Evolutionary conservation across 257 asterid species (phyloP), one percentile per base, ranked within the genome.

Genomic region (Solanum bulbocastanum): DNA sequence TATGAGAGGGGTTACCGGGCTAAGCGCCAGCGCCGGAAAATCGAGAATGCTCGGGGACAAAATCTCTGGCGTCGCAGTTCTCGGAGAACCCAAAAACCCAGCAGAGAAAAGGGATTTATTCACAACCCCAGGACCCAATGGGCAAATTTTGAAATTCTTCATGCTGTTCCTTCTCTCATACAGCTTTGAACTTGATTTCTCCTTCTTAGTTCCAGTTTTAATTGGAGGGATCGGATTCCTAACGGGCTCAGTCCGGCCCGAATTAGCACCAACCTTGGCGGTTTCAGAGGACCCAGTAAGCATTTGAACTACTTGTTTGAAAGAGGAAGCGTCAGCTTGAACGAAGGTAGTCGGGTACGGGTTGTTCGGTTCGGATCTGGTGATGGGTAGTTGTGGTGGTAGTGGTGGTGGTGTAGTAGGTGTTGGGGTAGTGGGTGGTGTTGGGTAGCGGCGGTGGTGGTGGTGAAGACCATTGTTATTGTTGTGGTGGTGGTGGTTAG

Each of bases 321-420:
- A 96, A 88, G 98, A 93, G 87, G 94, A 88, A 62, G 98, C 93
- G 87, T 96, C 98, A 2, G 99, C 98, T 88, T 96, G 98, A 90
- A 96, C 98, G 92, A 95, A 96, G 89, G 99, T 96, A n/a, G 99
- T 96, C 69, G 99, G 98, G 91, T 94, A 93, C 1, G 98, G 98
- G 91, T 87, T 94, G 84, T 93, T 95, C 0, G 97, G 96, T 89
- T 95, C 99, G 93, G 99, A 96, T 95, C 98, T 95, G 84, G 97
- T 89, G 68, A 93, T 91, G 87, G 98, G 98, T 4, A 93, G 25
- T 39, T 89, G 91, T 3, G 91, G 91, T 60, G 91, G 93, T 84
- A 92, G 90, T 3, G 92, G 91, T 78, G 91, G 92, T 73, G 93
- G 92, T 82, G 93, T 44, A 4, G 86, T 37, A 40, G 85, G 44